Base-by-base conservation (phyloP, 163 green algal genomes). In the Prototheca cutis region DNA sequence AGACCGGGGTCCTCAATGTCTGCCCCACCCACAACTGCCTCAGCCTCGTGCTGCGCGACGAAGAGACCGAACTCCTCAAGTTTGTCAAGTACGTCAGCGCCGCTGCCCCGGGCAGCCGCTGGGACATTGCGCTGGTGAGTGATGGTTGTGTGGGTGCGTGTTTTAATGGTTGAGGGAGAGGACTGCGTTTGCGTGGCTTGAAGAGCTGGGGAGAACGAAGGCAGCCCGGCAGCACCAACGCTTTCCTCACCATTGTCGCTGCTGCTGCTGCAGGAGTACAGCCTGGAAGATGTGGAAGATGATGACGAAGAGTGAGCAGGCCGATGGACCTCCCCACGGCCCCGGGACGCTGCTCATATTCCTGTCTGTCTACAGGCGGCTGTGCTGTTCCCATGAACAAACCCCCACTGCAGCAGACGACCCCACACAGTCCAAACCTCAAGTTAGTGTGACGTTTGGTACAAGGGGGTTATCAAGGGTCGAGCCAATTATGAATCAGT, bases 41-140 rank as follows among this genome's bases (percentile, higher is more conserved):
- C 17, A 91, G 81, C 68, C 69, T 95, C 53, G 82, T 95, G 45
- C 71, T 91, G 39, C 72, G 84, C 0, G 83, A 91, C 62, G 75
- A 84, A 52, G 42, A 51, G 42, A 51, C 42, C 10, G 82, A 81
- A 8, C 68, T 94, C 27, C 90, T 94, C 79, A 67, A 71, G 8
- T 95, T 72, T 62, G 82, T 94, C 23, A 95, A 95, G 64, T 95
- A 87, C 55, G 55, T 94, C n/a, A 80, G 65, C 36, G 65, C 58
- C 32, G 56, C 62, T 0, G 87, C 87, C 23, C 84, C 86, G 23
- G 67, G 75, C 47, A 82, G 71, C 69, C 75, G 73, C 29, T 84
- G 61, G 24, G 76, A 74, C 53, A 45, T 90, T 7, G 57, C 63
- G 3, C 74, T 74, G 62, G 77, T 83, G 52, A n/a, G 42, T 51